Percentiles rank a stretch among this genome's conserved stretches.
Conservation (phyloP, 441 rosid species). For the Gossypium lobatum region DNA sequence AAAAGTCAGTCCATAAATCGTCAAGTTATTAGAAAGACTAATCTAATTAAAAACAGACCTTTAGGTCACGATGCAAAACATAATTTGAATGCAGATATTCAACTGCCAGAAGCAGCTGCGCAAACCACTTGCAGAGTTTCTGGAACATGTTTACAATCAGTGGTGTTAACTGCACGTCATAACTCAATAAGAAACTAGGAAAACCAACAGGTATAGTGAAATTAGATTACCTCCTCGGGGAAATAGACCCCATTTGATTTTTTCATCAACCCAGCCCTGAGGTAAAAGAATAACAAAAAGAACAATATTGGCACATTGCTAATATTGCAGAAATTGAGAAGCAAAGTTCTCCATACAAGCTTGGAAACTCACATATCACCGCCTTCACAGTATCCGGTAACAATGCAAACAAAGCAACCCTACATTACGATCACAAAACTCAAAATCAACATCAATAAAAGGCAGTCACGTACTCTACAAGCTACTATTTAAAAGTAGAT, state of each 20-base stretch:
- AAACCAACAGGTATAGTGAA: neutral
- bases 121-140: slow-evolving; percentile 98
- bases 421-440: slow-evolving; percentile 25
- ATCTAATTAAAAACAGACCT: slow-evolving; percentile 38
- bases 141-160: slow-evolving; percentile 19
- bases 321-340: slow-evolving; percentile 13
- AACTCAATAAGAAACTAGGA: slow-evolving; percentile 18
- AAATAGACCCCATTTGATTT: slow-evolving; percentile 77
- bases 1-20: slow-evolving; percentile 26
- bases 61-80: slow-evolving; percentile 91
- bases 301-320: slow-evolving; percentile 4
- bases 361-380: slow-evolving; percentile 87
- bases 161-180: neutral
- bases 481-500: slow-evolving; percentile 7
- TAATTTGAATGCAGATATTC: slow-evolving; percentile 87
- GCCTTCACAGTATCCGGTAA: slow-evolving; percentile 97
- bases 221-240: slow-evolving; percentile 72
- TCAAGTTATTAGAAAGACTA: slow-evolving; percentile 14
- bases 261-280: slow-evolving; percentile 94
- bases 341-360: neutral
- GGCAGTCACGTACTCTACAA: slow-evolving; percentile 1
- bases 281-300: slow-evolving; percentile 22
- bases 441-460: slow-evolving; percentile 3
- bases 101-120: slow-evolving; percentile 79
- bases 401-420: slow-evolving; percentile 99